Base-by-base conservation (phyloP, 495 filamentous ascomycete species). In the Xylaria grammica region DNA sequence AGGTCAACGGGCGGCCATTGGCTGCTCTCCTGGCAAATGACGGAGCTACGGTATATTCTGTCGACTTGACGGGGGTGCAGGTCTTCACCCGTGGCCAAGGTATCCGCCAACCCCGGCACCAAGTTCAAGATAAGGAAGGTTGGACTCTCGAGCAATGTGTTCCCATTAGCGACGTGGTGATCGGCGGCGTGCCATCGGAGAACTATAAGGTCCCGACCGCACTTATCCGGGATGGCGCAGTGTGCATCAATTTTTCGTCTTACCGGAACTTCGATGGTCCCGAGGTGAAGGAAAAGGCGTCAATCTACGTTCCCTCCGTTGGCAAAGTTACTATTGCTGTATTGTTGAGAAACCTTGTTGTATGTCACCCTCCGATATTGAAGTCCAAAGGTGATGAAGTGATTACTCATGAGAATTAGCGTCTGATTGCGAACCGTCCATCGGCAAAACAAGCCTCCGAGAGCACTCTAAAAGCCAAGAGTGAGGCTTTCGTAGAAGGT, bases 311-410 rank as follows among this genome's bases (percentile, higher is more conserved):
- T 7, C 95, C 95, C 6, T 94, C 93, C 2, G 96, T 96, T 70
- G 95, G 95, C 57, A 99, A 97, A 80, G 95, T 99, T 27, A 99
- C 95, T 1, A 97, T 98, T 74, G 90, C 94, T 11, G 88, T 98
- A 17, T 78, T 99, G 63, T 81, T 97, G 66, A 81, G 95, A 56
- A 99, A 99, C 74, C 79, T 97, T 10, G 80, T 97, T 75, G 92
- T 94, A 79, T 71, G 90, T 83, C 29, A 29, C 44, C n/a, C 29
- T 29, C 7, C 32, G n/a, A 26, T 24, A 3, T n/a, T 44, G 24
- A 1, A 15, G 19, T 26, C 3, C 2, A 20, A 30, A 32, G 6
- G n/a, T n/a, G 24, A 60, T 36, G 48, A 56, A n/a, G 24, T 26
- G 19, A 36, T 42, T 27, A 54, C 26, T 60, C 54, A 53, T 62